Percentiles rank a stretch among this genome's conserved stretches.
Conservation (phyloP, 129 eudicot genomes). For the Escallonia herrerae region DNA sequence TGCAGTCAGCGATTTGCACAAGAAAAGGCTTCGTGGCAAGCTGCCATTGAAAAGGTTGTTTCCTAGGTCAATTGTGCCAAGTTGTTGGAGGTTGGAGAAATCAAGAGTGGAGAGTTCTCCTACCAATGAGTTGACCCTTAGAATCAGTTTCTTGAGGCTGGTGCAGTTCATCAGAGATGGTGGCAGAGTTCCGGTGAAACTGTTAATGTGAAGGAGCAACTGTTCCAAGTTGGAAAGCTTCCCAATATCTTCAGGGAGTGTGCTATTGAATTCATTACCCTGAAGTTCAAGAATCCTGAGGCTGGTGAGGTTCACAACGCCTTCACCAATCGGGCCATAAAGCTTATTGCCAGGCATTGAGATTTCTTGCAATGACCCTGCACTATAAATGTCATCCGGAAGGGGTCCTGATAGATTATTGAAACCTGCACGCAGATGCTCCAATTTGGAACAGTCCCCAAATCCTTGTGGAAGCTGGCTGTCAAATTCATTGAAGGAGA, state of each 20-base stretch:
- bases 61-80: constrained; percentile 53
- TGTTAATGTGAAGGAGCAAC: constrained; percentile 59
- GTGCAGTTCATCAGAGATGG: constrained; percentile 49
- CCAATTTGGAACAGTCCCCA: constrained; percentile 33
- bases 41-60: constrained; percentile 44
- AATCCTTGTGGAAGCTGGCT: constrained; percentile 33
- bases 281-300: constrained; percentile 36
- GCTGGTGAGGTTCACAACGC: constrained; percentile 32
- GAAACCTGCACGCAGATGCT: constrained; percentile 38
- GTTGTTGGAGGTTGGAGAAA: constrained; percentile 48
- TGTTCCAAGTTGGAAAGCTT: constrained; percentile 41
- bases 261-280: constrained; percentile 36
- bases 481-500: constrained; percentile 34
- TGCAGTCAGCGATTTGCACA: constrained; percentile 50
- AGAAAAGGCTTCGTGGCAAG: constrained; percentile 41
- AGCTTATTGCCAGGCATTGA: constrained; percentile 43
- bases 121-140: constrained; percentile 45
- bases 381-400: constrained; percentile 30
- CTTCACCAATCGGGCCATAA: constrained; percentile 24
- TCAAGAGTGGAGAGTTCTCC: constrained; percentile 47
- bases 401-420: constrained; percentile 38
- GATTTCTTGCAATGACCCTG: constrained; percentile 20
- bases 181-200: constrained; percentile 44
- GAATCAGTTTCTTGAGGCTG: constrained; percentile 33
- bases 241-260: constrained; percentile 44